phyloP scores from a whole-genome alignment of 176 grass and related monocot species.

The Phragmites australis region DNA sequence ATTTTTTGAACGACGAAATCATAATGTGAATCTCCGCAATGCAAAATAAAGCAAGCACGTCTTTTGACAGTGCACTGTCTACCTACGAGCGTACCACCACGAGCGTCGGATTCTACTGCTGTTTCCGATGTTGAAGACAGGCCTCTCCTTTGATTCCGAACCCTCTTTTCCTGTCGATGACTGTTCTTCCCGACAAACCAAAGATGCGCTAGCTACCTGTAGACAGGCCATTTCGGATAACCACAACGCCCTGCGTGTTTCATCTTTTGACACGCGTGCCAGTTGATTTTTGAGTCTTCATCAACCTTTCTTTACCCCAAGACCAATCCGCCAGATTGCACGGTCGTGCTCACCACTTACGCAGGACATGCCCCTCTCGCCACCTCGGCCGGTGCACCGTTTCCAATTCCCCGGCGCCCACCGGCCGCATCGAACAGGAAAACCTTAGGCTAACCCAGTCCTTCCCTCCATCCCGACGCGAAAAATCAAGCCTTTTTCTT shows the following conservation, averaged over 20 bases:
- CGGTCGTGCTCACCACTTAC: slow-evolving; percentile 37
- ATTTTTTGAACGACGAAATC: neutral
- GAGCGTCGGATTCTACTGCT: neutral
- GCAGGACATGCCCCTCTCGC: neutral
- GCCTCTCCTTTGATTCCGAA: neutral
- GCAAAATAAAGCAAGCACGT: neutral
- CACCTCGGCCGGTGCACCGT: neutral
- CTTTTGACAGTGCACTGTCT: neutral
- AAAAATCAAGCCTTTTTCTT: slow-evolving; percentile 37
- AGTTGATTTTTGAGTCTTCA: neutral
- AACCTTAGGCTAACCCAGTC: neutral
- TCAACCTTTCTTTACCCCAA: neutral
- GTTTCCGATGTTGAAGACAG: neutral
- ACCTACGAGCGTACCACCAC: neutral
- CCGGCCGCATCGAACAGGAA: neutral
- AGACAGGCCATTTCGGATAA: neutral
- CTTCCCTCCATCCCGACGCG: slow-evolving; percentile 22
- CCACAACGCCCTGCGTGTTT: neutral
- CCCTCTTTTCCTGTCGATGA: neutral
- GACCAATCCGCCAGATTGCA: neutral
- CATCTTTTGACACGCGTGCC: neutral
- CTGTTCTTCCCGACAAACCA: neutral
- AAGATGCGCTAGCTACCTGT: neutral
- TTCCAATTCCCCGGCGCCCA: slow-evolving; percentile 16
- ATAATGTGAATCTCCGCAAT: neutral